These are phyloP conservation scores for Solanum hybrid DNA, from an alignment of 305 asterid species.

Conservation along the genomic window DNA sequence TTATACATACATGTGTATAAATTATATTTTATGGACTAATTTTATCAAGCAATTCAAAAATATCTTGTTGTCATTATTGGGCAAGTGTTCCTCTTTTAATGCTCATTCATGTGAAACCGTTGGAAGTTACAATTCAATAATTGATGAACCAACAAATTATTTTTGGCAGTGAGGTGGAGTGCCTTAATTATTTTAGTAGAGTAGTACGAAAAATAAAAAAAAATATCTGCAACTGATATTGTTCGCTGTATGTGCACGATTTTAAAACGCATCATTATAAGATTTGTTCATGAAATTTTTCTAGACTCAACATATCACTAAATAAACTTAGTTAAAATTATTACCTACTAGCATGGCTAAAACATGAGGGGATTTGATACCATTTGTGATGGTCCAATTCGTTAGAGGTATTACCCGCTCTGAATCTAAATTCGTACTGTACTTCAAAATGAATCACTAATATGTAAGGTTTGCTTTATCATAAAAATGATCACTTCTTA, in stretches of 20 bases:
- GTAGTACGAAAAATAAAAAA: neutral
- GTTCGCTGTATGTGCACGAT: too few species aligned
- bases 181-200: neutral
- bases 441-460: neutral
- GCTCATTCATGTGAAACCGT: neutral
- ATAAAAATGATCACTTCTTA: too few species aligned
- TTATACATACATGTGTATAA: too few species aligned
- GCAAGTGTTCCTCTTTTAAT: neutral
- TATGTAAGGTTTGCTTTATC: too few species aligned
- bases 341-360: too few species aligned
- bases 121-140: neutral
- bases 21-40: too few species aligned
- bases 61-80: neutral
- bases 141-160: neutral
- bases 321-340: too few species aligned
- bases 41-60: neutral
- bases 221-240: too few species aligned
- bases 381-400: neutral
- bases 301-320: too few species aligned
- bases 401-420: fast-evolving
- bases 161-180: neutral
- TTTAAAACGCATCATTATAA: too few species aligned
- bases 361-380: too few species aligned
- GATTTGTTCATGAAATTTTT: neutral
- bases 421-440: neutral